A percentile compares a stretch with the other conserved stretches of the same genome.
phyloP scores from a whole-genome alignment of 2,329 filamentous ascomycete species.

The Cercospora sp. region DNA sequence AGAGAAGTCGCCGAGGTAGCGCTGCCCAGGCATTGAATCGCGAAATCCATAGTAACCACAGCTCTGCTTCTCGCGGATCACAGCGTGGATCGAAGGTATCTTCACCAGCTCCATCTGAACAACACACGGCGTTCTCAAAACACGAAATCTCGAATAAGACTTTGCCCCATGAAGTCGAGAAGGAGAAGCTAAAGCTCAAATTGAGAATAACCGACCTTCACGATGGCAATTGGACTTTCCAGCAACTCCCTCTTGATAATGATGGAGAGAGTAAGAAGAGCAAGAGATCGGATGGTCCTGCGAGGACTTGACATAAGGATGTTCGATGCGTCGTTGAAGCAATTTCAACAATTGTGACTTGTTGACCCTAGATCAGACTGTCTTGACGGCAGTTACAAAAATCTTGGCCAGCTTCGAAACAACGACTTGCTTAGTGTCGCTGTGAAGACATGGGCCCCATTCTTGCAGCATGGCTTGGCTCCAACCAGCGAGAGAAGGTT shows the following conservation, averaged over 20 bases:
- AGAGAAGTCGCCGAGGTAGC: not conserved
- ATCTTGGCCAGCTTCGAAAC: not conserved
- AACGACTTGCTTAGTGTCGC: not conserved
- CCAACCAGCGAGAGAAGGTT: not conserved
- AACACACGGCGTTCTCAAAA: not conserved
- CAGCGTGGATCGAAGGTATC: not conserved
- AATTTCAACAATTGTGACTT: not conserved
- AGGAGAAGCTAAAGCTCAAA: not conserved
- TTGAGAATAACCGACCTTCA: not conserved
- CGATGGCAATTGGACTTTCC: not conserved
- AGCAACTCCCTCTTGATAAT: not conserved
- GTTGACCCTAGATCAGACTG: not conserved
- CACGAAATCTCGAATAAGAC: not conserved
- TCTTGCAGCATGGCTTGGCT: not conserved
- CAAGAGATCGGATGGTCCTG: not conserved
- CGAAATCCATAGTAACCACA: not conserved
- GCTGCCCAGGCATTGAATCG: not conserved
- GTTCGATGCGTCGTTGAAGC: not conserved
- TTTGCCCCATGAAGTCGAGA: not conserved
- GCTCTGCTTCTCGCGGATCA: not conserved
- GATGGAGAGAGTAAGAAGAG: not conserved
- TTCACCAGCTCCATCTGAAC: not conserved
- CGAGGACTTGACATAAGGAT: not conserved
- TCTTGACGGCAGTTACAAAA: not conserved
- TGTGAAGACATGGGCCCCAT: not conserved